Conservation (phyloP, 257 asterid genomes). For the Scutellaria galericulata region DNA sequence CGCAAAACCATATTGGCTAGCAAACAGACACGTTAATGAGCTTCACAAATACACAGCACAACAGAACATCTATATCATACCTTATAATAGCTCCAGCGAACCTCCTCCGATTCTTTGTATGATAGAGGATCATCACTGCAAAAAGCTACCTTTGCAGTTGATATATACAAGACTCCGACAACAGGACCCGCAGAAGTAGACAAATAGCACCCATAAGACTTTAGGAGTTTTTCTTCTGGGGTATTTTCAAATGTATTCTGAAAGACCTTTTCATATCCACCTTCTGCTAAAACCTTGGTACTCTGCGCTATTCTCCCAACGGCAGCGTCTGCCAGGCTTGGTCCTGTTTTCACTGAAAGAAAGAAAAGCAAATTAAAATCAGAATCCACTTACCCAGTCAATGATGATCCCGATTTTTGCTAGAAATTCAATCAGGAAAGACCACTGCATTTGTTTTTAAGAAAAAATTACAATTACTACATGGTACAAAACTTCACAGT, state of each 20-base stretch:
- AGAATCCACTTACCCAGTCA: conserved; percentile 28
- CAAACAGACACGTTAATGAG: neutral
- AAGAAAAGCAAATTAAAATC: conserved; percentile 26
- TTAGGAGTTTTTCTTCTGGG: conserved; percentile 74
- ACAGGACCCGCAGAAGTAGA: conserved; percentile 98
- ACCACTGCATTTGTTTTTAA: neutral
- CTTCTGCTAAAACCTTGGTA: conserved; percentile 89
- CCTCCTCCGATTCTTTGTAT: conserved; percentile 69
- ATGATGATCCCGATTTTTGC: conserved; percentile 10
- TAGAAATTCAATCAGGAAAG: neutral
- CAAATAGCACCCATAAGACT: conserved; percentile 82
- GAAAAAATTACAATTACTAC: conserved; percentile 9
- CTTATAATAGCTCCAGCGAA: conserved; percentile 87
- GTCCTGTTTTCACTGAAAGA: conserved; percentile 80
- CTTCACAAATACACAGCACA: conserved; percentile 12
- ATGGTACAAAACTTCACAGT: conserved; percentile 3
- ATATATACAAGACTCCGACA: conserved; percentile 74
- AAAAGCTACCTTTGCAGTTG: conserved; percentile 86
- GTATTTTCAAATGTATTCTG: conserved; percentile 80
- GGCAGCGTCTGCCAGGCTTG: conserved; percentile 92
- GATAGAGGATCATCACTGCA: conserved; percentile 91
- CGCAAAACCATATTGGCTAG: neutral
- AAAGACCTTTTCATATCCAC: conserved; percentile 89
- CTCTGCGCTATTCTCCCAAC: conserved; percentile 88
- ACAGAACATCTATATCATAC: conserved; percentile 37